These are phyloP conservation scores for Scutellaria minor DNA, from an alignment of 257 asterid species.

Conservation along the genomic window DNA sequence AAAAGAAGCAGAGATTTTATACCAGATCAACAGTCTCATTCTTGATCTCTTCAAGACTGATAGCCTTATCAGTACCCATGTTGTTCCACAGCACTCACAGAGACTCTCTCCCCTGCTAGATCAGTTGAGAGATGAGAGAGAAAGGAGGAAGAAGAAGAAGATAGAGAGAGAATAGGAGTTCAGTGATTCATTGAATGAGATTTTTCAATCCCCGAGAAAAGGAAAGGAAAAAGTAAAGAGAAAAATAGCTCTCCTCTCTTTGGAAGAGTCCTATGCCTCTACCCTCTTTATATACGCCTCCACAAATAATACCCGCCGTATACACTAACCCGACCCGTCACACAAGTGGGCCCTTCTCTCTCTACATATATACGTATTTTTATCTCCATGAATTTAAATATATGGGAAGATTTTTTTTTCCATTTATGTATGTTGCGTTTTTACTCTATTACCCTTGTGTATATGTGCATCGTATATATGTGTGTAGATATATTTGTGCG, in stretches of 20 bases:
- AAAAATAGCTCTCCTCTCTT: slow-evolving; percentile 28
- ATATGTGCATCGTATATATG: neutral
- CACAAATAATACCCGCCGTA: slow-evolving; percentile 34
- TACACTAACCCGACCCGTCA: slow-evolving; percentile 29
- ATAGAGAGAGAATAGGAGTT: slow-evolving; percentile 12
- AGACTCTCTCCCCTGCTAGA: slow-evolving; percentile 5
- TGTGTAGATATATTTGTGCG: neutral
- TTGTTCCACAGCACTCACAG: slow-evolving; percentile 1
- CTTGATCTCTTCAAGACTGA: slow-evolving; percentile 76
- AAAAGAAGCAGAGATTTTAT: slow-evolving; percentile 9
- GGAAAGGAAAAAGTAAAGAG: slow-evolving; percentile 25
- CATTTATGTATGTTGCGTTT: neutral
- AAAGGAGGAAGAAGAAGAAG: neutral
- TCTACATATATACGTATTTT: neutral
- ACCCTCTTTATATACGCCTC: slow-evolving; percentile 42
- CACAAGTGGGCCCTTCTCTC: slow-evolving; percentile 19
- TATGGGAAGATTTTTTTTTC: neutral
- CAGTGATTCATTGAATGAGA: slow-evolving; percentile 40
- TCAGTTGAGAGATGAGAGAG: slow-evolving; percentile 26
- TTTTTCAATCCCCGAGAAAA: slow-evolving; percentile 38
- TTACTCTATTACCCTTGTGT: neutral
- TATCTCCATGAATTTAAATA: neutral
- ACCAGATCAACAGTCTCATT: slow-evolving; percentile 88
- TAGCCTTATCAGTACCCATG: slow-evolving; percentile 49
- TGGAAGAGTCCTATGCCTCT: slow-evolving; percentile 19